These are phyloP conservation scores for Inosperma sp. DNA, from an alignment of 768 basidiomycete genomes.

Conservation along the genomic window DNA sequence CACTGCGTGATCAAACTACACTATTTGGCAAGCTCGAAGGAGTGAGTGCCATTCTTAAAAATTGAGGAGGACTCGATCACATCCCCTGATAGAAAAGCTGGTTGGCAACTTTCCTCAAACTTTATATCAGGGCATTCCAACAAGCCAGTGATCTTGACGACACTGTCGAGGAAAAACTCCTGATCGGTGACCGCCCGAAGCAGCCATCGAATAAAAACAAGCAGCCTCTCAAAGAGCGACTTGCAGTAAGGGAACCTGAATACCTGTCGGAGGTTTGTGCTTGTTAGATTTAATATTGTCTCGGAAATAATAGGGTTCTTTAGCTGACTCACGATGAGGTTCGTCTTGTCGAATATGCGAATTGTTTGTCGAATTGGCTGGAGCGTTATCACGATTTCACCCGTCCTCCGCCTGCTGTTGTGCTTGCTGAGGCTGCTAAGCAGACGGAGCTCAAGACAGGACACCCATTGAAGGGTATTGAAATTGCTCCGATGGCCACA, in stretches of 20 bases:
- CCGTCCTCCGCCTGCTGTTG: conserved; percentile 64
- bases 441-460: conserved; percentile 68
- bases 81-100: conserved; percentile 52
- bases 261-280: conserved; percentile 43
- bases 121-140: conserved; percentile 74
- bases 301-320: conserved; percentile 5
- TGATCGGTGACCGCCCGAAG: conserved; percentile 78
- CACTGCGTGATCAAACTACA: conserved; percentile 63
- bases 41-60: conserved; percentile 39
- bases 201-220: conserved; percentile 48
- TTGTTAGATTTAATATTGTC: conserved; percentile 8
- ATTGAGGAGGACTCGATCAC: conserved; percentile 1
- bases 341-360: conserved; percentile 53
- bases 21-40: conserved; percentile 61
- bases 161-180: conserved; percentile 72
- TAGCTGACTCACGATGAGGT: conserved; percentile 67
- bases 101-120: conserved; percentile 65
- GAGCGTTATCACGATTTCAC: conserved; percentile 70
- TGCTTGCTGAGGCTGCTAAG: conserved; percentile 71
- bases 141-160: conserved; percentile 79
- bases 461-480: conserved; percentile 60
- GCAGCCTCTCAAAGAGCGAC: conserved; percentile 52
- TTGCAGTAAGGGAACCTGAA: conserved; percentile 44
- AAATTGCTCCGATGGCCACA: conserved; percentile 41
- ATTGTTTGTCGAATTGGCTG: conserved; percentile 67